These are phyloP conservation scores for Aspergillus sparsus DNA, from an alignment of 495 filamentous ascomycete species.

Conservation along the genomic window DNA sequence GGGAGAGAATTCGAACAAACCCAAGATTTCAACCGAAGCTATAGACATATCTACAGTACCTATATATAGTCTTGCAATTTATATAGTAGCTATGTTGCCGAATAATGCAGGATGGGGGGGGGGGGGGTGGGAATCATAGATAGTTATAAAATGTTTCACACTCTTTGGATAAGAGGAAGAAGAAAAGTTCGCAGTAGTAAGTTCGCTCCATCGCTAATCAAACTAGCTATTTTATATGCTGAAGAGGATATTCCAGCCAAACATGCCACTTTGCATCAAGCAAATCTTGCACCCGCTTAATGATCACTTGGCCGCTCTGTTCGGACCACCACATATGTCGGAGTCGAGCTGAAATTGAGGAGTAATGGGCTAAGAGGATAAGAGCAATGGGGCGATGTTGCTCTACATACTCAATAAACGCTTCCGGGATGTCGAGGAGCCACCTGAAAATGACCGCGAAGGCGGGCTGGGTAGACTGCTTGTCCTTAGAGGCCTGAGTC, in stretches of 20 bases:
- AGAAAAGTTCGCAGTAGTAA: too few species aligned
- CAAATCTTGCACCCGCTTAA: not conserved
- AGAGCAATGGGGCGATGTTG: not conserved
- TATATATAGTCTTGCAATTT: too few species aligned
- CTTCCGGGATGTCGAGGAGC: not conserved
- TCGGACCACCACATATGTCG: slow-evolving; percentile 1
- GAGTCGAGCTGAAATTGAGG: not conserved
- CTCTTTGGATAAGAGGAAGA: too few species aligned
- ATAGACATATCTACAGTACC: too few species aligned
- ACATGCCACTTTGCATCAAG: slow-evolving; percentile 1
- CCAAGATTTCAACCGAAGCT: too few species aligned
- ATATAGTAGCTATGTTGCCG: too few species aligned
- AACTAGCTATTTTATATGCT: not conserved
- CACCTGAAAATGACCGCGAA: not conserved
- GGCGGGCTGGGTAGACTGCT: not conserved
- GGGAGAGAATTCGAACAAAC: slow-evolving; percentile 27
- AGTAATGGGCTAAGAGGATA: not conserved
- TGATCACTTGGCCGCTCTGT: slow-evolving; percentile 1
- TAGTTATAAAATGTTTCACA: too few species aligned
- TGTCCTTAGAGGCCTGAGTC: not conserved
- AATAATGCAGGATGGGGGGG: too few species aligned
- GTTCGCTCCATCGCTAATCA: too few species aligned
- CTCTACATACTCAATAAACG: not conserved
- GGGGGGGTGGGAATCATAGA: too few species aligned
- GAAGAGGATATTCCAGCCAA: not conserved